Evolutionary conservation across 805 yeast genomes (phyloP), one percentile per base, ranked within the genome.

Genomic region (Teunomyces gatunensis): DNA sequence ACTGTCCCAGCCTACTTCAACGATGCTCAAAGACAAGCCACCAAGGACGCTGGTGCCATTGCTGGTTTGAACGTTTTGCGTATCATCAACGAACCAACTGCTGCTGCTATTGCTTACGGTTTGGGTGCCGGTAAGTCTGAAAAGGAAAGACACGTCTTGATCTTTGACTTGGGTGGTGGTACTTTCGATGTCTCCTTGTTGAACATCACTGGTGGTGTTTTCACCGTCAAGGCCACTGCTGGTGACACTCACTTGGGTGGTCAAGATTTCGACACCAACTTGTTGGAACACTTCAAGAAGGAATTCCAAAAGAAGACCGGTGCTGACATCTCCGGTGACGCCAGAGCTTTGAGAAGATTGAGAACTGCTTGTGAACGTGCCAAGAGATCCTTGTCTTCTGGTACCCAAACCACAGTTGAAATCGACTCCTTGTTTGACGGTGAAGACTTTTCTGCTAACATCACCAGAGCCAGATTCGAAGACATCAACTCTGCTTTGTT

Each of bases 31-130:
- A 69, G 78, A 67, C 78, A 73, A 67, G 77, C 78, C 51, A 73
- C 78, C 68, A 73, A 73, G 66, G 78, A 73, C 63, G 78, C 78
- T 50, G 78, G 78, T 73, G 73, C 75, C 67, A 73, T 73, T 64
- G 68, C 78, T 52, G 78, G 78, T 60, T 72, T 73, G 61, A 73
- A 73, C 69, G 78, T 73, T 56, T 70, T 73, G 61, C 63, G 78
- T 61, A 73, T 73, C 58, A 73, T 73, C 55, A 73, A 73, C 70
- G 78, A 73, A 68, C 78, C 78, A 63, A 90, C 97, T 54, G 97
- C 97, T 45, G 97, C 97, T 57, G 97, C 97, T 55, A 88, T 89
- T 74, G 97, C 97, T 58, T 90, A 90, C 78, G 97, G 97, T 76
- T 81, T 91, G 54, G 92, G 77, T 70, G 77, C 74, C 52, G 89